Conservation (phyloP, 2,329 filamentous ascomycete genomes). For the Aspergillus clavatus region DNA sequence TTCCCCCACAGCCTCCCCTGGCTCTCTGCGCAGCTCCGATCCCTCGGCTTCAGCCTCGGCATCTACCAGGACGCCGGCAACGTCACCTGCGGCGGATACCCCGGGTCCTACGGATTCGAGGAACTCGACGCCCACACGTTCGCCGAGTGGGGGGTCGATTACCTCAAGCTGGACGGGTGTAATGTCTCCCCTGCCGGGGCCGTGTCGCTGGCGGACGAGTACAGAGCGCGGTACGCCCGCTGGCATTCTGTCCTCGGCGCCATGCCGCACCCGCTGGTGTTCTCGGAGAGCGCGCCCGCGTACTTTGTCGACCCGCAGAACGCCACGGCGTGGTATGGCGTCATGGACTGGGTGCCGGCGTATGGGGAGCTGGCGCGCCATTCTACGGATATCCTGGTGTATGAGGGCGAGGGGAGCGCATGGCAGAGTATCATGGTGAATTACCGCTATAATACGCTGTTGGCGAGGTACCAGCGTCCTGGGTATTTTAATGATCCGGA, state of each 20-base stretch:
- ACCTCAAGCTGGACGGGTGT: conserved; percentile 49
- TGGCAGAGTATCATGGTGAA: conserved; percentile 49
- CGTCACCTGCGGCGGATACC: conserved; percentile 42
- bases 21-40: conserved; percentile 38
- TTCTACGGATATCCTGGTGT: conserved; percentile 42
- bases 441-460: conserved; percentile 42
- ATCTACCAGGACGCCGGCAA: conserved; percentile 46
- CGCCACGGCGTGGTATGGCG: conserved; percentile 42
- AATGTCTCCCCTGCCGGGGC: conserved; percentile 27
- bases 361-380: conserved; percentile 45
- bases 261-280: conserved; percentile 37
- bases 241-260: conserved; percentile 42
- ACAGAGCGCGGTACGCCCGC: conserved; percentile 32
- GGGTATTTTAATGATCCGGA: conserved; percentile 48
- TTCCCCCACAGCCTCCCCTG: conserved; percentile 44
- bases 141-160: conserved; percentile 39
- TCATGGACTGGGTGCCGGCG: conserved; percentile 43
- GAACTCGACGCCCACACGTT: conserved; percentile 39
- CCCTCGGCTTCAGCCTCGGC: conserved; percentile 41
- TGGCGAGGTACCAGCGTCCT: conserved; percentile 44
- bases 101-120: conserved; percentile 41
- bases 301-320: conserved; percentile 39
- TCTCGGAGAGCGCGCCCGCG: conserved; percentile 45
- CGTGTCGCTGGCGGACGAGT: conserved; percentile 21
- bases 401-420: conserved; percentile 36